These are phyloP conservation scores for Xylariomycetidae sp. DNA, from an alignment of 2,329 filamentous ascomycete species.

Conservation along the genomic window DNA sequence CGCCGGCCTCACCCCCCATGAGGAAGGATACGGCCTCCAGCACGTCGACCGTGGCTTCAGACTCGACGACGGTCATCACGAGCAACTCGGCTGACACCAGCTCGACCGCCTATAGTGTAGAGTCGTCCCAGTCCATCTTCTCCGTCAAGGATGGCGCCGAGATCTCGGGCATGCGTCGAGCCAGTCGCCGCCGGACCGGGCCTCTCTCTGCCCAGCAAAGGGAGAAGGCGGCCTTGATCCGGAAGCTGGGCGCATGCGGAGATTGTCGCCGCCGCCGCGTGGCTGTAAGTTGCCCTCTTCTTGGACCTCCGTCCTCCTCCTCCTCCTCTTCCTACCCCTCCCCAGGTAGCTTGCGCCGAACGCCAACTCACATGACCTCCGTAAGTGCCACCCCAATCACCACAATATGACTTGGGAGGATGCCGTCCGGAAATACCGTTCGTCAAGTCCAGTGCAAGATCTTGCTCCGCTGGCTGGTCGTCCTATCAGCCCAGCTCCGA, in stretches of 20 bases:
- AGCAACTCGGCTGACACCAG: slow-evolving; percentile 38
- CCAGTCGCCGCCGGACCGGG: slow-evolving; percentile 53
- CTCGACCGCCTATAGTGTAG: slow-evolving; percentile 46
- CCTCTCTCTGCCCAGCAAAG: slow-evolving; percentile 52
- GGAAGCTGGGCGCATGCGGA: slow-evolving; percentile 52
- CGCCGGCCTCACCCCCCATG: slow-evolving; percentile 23
- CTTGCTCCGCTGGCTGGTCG: slow-evolving; percentile 38
- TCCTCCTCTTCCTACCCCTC: slow-evolving; percentile 3
- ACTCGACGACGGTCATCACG: slow-evolving; percentile 29
- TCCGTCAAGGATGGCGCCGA: slow-evolving; percentile 50
- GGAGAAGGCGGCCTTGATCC: slow-evolving; percentile 53
- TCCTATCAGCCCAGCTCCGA: slow-evolving; percentile 41
- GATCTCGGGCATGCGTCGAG: slow-evolving; percentile 45
- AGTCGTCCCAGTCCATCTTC: slow-evolving; percentile 51
- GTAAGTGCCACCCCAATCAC: slow-evolving; percentile 53
- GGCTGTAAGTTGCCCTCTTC: slow-evolving; percentile 41
- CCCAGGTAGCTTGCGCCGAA: slow-evolving; percentile 2
- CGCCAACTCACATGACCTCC: slow-evolving; percentile 16
- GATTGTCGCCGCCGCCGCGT: slow-evolving; percentile 52
- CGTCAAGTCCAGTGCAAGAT: slow-evolving; percentile 47
- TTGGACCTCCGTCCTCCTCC: slow-evolving; percentile 4
- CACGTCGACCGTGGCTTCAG: slow-evolving; percentile 45
- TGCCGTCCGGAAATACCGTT: slow-evolving; percentile 47
- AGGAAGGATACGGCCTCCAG: slow-evolving; percentile 49
- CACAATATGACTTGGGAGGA: slow-evolving; percentile 58